Conservation (phyloP, 345 rosid species). For the Corymbia maculata region DNA sequence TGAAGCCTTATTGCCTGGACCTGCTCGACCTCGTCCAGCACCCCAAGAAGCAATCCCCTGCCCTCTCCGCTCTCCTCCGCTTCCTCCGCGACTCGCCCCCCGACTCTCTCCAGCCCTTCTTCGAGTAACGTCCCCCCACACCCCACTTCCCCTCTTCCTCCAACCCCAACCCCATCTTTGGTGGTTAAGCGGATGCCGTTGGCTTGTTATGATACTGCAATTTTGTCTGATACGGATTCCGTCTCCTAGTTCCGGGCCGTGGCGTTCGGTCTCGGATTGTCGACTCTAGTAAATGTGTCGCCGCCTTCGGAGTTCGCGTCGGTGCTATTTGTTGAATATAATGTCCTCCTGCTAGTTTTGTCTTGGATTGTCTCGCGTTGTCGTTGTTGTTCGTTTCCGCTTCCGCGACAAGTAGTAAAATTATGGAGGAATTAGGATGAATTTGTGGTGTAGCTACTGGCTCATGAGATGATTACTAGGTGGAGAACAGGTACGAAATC, state of each 20-base stretch:
- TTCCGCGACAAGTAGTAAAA: neutral
- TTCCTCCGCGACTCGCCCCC: constrained; percentile 44
- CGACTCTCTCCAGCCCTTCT: constrained; percentile 53
- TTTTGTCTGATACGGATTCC: neutral
- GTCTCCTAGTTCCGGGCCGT: neutral
- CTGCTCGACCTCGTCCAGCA: constrained; percentile 60
- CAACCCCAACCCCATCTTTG: neutral
- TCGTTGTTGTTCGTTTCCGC: neutral
- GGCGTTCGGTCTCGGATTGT: neutral
- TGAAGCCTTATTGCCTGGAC: constrained; percentile 51
- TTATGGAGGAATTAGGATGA: neutral
- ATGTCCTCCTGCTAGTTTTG: neutral
- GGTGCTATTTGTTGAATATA: neutral
- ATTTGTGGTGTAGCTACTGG: neutral
- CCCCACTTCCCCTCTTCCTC: neutral
- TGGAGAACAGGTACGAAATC: neutral
- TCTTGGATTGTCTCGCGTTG: neutral
- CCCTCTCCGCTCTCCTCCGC: constrained; percentile 34
- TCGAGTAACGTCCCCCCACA: constrained; percentile 37
- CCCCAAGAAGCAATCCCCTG: constrained; percentile 30
- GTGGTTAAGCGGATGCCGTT: neutral
- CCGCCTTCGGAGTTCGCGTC: neutral
- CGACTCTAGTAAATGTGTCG: neutral
- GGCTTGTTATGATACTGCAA: neutral
- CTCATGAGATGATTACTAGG: neutral